phyloP scores from a whole-genome alignment of 768 basidiomycete species.

The Dentipellis fragilis region DNA sequence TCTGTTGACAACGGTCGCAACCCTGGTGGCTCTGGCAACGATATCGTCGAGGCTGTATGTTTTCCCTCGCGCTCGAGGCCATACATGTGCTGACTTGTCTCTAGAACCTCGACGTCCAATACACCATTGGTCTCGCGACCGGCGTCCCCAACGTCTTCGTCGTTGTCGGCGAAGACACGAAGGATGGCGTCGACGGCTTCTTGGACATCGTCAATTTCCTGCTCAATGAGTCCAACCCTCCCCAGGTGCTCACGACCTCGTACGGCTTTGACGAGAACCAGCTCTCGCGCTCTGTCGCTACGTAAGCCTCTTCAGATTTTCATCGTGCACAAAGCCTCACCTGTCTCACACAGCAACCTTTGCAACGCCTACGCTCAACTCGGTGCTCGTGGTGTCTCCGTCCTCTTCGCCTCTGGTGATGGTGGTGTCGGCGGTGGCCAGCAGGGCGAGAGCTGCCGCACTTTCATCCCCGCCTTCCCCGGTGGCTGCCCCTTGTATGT shows the following conservation, averaged over 20 bases:
- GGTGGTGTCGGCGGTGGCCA: slow-evolving; percentile 13
- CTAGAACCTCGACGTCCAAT: slow-evolving; percentile 21
- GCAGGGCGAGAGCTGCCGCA: slow-evolving; percentile 3
- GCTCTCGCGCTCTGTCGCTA: background rate
- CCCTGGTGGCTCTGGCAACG: slow-evolving; percentile 1
- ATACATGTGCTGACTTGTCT: background rate
- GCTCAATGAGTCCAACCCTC: slow-evolving; percentile 7
- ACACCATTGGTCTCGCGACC: slow-evolving; percentile 14
- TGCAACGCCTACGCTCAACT: slow-evolving; percentile 21
- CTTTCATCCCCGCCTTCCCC: slow-evolving; percentile 14
- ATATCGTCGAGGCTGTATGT: background rate
- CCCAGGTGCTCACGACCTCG: slow-evolving; percentile 14
- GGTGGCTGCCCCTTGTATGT: slow-evolving; percentile 18
- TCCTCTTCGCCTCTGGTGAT: slow-evolving; percentile 18
- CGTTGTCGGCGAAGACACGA: slow-evolving; percentile 13
- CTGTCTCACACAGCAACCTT: slow-evolving; percentile 5
- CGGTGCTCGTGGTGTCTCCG: slow-evolving; percentile 19
- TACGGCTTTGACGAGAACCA: slow-evolving; percentile 13
- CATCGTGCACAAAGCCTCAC: background rate
- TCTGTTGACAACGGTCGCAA: slow-evolving; percentile 7
- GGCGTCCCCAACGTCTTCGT: slow-evolving; percentile 16
- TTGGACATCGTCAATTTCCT: slow-evolving; percentile 17
- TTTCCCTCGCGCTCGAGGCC: background rate
- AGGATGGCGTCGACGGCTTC: slow-evolving; percentile 10
- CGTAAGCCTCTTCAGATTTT: background rate